These are phyloP conservation scores for Citrus reticulata DNA, from an alignment of 345 rosid genomes.

Conservation along the genomic window DNA sequence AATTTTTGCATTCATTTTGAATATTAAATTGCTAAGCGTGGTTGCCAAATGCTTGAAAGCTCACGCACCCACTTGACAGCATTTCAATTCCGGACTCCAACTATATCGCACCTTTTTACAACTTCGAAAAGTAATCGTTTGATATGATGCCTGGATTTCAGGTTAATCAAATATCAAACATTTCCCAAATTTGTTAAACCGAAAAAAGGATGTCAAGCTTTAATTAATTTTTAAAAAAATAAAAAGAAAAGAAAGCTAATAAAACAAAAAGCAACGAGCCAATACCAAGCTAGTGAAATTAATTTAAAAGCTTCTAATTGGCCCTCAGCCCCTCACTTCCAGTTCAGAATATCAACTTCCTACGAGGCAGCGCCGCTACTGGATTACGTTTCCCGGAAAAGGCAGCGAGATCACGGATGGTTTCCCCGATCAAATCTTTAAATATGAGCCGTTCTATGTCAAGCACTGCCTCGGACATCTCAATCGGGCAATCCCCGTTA, in stretches of 20 bases:
- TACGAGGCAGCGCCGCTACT: conserved; percentile 28
- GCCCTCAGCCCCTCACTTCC: conserved; percentile 18
- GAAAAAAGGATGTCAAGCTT: conserved; percentile 1
- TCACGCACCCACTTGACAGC: conserved; percentile 8
- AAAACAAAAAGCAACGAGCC: neutral
- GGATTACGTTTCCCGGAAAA: conserved; percentile 24
- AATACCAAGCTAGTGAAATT: conserved; percentile 10
- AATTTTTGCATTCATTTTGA: neutral
- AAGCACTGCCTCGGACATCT: conserved; percentile 71
- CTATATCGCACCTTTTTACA: conserved; percentile 14
- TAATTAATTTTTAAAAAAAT: neutral
- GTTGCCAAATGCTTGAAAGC: neutral
- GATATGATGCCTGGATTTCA: conserved; percentile 34
- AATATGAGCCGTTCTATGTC: conserved; percentile 76
- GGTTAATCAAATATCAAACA: conserved; percentile 20
- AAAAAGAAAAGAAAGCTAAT: neutral
- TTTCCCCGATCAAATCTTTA: conserved; percentile 83
- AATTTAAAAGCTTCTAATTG: conserved; percentile 7
- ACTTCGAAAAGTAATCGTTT: conserved; percentile 20
- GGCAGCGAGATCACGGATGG: conserved; percentile 60
- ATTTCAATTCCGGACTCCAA: conserved; percentile 3
- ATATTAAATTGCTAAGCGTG: neutral
- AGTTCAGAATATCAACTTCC: conserved; percentile 66
- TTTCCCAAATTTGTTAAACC: conserved; percentile 10
- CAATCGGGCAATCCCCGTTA: conserved; percentile 47